Evolutionary conservation across 2,329 filamentous ascomycete genomes (phyloP).

Genomic region (Paecilomyces fulvus): DNA sequence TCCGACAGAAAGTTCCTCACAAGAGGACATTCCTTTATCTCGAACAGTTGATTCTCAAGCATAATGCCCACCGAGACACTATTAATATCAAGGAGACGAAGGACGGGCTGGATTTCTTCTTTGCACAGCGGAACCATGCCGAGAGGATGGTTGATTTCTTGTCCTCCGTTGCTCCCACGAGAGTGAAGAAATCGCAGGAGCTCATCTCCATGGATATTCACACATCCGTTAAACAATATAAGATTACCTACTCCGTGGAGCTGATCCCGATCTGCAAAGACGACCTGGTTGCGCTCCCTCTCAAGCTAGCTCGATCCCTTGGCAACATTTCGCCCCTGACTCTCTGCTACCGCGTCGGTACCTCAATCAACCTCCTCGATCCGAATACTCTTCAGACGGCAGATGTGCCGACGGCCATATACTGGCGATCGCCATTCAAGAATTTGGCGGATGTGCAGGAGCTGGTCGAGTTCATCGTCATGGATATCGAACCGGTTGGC

Average conservation of each 20-base stretch:
- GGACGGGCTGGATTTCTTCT: constrained; percentile 95
- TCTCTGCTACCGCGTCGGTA: constrained; percentile 82
- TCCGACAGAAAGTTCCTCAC: constrained; percentile 92
- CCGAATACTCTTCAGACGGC: constrained; percentile 84
- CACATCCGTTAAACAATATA: constrained; percentile 84
- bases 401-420: constrained; percentile 72
- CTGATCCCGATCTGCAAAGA: constrained; percentile 95
- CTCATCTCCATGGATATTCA: constrained; percentile 90
- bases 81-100: constrained; percentile 98
- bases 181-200: constrained; percentile 78
- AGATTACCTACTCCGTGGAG: constrained; percentile 85
- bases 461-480: constrained; percentile 83
- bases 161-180: constrained; percentile 68
- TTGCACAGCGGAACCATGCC: constrained; percentile 78
- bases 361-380: constrained; percentile 80
- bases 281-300: constrained; percentile 85
- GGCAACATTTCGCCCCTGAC: constrained; percentile 84
- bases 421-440: constrained; percentile 84
- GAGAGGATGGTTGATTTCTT: constrained; percentile 90
- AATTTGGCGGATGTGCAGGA: constrained; percentile 76
- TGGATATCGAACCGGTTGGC: constrained; percentile 81
- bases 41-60: constrained; percentile 93
- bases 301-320: constrained; percentile 75
- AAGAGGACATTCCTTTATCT: constrained; percentile 80
- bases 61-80: constrained; percentile 80